Evolutionary conservation across 371 early-diverging fungal species (phyloP).

Genomic region (Batrachochytrium dendrobatidis): DNA sequence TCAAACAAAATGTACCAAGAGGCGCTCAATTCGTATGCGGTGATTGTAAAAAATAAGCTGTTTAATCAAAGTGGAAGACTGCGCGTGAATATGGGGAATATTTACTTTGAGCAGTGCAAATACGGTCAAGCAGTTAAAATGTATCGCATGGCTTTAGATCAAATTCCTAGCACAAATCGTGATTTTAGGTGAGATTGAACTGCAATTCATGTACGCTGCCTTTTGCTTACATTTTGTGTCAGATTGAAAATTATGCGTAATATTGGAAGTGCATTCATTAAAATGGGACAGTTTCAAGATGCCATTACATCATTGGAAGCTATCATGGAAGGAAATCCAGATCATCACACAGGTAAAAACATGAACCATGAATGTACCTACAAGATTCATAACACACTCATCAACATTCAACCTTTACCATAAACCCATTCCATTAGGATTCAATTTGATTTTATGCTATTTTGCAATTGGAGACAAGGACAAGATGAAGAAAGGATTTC

Average conservation of each 20-base stretch:
- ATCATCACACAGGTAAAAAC: conserved; percentile 37
- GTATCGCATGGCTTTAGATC: conserved; percentile 56
- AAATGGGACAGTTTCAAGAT: conserved; percentile 47
- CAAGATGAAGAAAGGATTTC: conserved; percentile 40
- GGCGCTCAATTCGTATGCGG: conserved; percentile 41
- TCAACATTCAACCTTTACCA: not conserved
- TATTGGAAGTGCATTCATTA: conserved; percentile 43
- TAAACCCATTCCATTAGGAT: conserved; percentile 27
- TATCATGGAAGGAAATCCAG: conserved; percentile 44
- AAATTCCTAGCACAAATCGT: conserved; percentile 39
- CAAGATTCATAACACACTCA: not conserved
- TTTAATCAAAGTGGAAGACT: conserved; percentile 47
- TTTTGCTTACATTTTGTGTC: no score
- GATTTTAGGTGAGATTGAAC: conserved; percentile 34
- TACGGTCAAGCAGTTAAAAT: conserved; percentile 48
- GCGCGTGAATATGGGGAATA: conserved; percentile 53
- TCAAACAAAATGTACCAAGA: conserved; percentile 46
- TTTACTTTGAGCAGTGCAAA: conserved; percentile 45
- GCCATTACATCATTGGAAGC: conserved; percentile 49
- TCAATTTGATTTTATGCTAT: conserved; percentile 49
- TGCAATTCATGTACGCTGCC: not conserved
- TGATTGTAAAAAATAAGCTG: conserved; percentile 49
- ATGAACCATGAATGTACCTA: not conserved
- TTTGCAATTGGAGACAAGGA: conserved; percentile 49
- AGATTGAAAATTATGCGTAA: conserved; percentile 48